Base-by-base conservation (phyloP, 768 basidiomycete genomes). In the Grammothele lineata region DNA sequence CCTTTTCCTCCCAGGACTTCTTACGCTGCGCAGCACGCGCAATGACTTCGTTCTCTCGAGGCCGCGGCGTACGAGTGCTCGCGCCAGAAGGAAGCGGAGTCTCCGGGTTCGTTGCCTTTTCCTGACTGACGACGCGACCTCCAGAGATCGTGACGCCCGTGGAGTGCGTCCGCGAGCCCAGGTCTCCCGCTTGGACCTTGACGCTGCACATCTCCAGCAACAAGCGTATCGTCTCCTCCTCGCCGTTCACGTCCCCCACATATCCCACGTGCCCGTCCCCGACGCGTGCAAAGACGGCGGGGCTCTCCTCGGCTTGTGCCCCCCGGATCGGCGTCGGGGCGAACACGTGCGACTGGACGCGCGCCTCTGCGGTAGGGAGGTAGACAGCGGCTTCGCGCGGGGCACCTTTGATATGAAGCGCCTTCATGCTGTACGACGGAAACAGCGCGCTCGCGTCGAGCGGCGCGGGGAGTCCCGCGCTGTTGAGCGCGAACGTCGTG, bases 351-450 rank as follows among this genome's bases (percentile, higher is more conserved):
- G 60, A 60, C 52, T 63, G 41, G 30, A 53, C 51, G 4, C 38
- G 48, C 18, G 40, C 38, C 12, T 43, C 38, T 25, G 61, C 11
- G 11, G 55, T 39, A 19, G 55, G 53, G 24, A 57, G 38, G 47
- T 76, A 74, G 0, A 75, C 45, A 0, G 51, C 48, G 14, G 63
- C 63, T 19, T 59, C 55, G 27, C 65, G 62, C 11, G 61, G 49
- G 7, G 51, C 40, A 35, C 61, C 57, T 44, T 56, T 59, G 45
- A 73, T 44, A 45, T 70, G 66, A 4, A 71, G 52, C 0, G 70
- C 64, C 54, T 74, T 74, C 71, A 74, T 73, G 54, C 70, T 73
- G 55, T 38, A 26, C 24, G 43, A 27, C 2, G 43, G 35, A 27
- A 45, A 32, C 14, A 52, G 50, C 8, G 46, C 36, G 12, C 17